These are phyloP conservation scores for Apiospora saccharicola DNA, from an alignment of 2,329 filamentous ascomycete species.

Conservation along the genomic window DNA sequence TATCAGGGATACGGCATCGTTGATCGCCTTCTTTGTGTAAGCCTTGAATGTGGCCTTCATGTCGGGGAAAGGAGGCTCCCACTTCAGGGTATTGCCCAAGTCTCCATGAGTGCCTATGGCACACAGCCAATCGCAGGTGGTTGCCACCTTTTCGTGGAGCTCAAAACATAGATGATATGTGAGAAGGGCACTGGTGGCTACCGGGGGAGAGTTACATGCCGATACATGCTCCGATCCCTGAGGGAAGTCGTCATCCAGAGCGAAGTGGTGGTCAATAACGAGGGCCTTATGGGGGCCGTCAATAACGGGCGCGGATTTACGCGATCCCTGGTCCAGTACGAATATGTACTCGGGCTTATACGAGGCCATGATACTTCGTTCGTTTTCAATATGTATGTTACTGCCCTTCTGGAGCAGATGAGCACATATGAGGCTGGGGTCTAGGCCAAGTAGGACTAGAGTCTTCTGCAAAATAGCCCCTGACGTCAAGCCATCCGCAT, in stretches of 20 bases:
- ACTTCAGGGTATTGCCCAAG: conserved; percentile 69
- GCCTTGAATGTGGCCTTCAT: conserved; percentile 67
- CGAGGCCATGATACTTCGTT: conserved; percentile 58
- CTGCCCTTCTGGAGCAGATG: conserved; percentile 67
- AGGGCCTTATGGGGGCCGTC: conserved; percentile 58
- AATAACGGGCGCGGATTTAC: conserved; percentile 60
- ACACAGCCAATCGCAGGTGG: conserved; percentile 66
- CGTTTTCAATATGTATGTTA: conserved; percentile 62
- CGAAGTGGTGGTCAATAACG: conserved; percentile 71
- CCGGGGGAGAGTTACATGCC: conserved; percentile 69
- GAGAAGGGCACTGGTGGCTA: conserved; percentile 69
- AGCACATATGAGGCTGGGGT: conserved; percentile 58
- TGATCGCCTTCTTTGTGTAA: conserved; percentile 68
- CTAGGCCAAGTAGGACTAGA: conserved; percentile 64
- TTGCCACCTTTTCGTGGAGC: conserved; percentile 58
- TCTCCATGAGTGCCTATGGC: conserved; percentile 72
- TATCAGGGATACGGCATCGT: conserved; percentile 68
- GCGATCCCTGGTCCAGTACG: conserved; percentile 71
- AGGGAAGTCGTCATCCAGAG: conserved; percentile 63
- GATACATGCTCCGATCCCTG: conserved; percentile 62
- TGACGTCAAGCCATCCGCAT: conserved; percentile 71
- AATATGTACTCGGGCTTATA: conserved; percentile 65
- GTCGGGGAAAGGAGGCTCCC: conserved; percentile 71
- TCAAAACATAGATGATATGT: conserved; percentile 69
- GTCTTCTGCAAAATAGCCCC: conserved; percentile 70